phyloP scores from a whole-genome alignment of 2,329 filamentous ascomycete genomes.

The Xylaria sp. region DNA sequence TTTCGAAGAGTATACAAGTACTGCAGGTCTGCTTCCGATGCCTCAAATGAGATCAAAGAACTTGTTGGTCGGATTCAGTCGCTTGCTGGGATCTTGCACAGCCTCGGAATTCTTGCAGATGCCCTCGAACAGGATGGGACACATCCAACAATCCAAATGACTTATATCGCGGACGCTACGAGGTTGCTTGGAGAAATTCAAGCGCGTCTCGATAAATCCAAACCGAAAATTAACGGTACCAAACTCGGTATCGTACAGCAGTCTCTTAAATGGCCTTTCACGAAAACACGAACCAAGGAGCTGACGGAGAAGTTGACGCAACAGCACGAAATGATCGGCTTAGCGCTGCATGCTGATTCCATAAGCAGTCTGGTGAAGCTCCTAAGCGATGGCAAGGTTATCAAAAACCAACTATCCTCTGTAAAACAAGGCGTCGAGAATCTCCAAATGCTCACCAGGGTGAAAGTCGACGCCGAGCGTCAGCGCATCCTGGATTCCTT shows the following conservation, averaged over 20 bases:
- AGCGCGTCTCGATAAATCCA: constrained; percentile 34
- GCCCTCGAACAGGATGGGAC: constrained; percentile 36
- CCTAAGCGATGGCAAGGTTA: constrained; percentile 21
- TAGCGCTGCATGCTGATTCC: constrained; percentile 40
- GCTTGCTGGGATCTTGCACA: constrained; percentile 38
- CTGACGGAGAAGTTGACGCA: constrained; percentile 38
- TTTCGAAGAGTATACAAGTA: constrained; percentile 43
- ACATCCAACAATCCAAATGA: constrained; percentile 23
- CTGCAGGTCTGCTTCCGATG: constrained; percentile 38
- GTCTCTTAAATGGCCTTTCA: constrained; percentile 42
- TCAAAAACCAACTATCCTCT: constrained; percentile 9
- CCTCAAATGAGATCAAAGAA: constrained; percentile 36
- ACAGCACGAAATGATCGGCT: constrained; percentile 38
- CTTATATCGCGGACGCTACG: constrained; percentile 35
- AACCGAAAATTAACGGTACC: not conserved
- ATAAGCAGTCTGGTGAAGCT: constrained; percentile 31
- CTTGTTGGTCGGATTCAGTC: constrained; percentile 39
- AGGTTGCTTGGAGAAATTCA: constrained; percentile 34
- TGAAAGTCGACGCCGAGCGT: constrained; percentile 31
- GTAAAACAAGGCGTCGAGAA: constrained; percentile 19
- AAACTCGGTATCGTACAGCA: constrained; percentile 22
- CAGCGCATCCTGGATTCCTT: constrained; percentile 37
- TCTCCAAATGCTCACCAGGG: constrained; percentile 35
- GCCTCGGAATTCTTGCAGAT: constrained; percentile 35
- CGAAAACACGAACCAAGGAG: constrained; percentile 34